A percentile compares a stretch with the other conserved stretches of the same genome.
These are phyloP conservation scores for Elsinoe ampelina DNA, from an alignment of 2,329 filamentous ascomycete genomes.

Conservation along the genomic window DNA sequence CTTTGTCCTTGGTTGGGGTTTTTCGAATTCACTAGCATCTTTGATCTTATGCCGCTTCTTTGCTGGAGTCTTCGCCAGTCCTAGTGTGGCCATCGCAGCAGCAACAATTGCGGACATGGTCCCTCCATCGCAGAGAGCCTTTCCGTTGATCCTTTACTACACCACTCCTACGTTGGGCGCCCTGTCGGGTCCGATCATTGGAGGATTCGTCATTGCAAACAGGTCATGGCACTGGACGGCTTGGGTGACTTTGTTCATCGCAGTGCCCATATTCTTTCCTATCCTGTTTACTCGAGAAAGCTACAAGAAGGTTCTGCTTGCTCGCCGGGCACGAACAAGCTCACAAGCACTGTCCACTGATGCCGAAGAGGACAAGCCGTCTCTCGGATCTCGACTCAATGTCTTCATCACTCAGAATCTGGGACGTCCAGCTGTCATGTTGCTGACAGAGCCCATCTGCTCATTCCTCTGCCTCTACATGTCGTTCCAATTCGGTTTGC, in stretches of 20 bases:
- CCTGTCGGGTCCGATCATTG: conserved; percentile 38
- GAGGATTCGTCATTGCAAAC: conserved; percentile 23
- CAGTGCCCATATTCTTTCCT: conserved; percentile 24
- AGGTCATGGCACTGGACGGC: conserved; percentile 30
- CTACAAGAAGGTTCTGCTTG: conserved; percentile 39
- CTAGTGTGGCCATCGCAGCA: conserved; percentile 44
- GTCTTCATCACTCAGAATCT: conserved; percentile 42
- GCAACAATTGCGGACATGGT: conserved; percentile 11
- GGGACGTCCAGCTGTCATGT: conserved; percentile 35
- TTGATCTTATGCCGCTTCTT: conserved; percentile 44
- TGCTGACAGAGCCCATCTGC: conserved; percentile 41
- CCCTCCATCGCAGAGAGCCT: conserved; percentile 1
- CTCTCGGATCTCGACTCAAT: conserved; percentile 42
- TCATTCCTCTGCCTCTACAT: conserved; percentile 47
- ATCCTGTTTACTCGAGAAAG: conserved; percentile 40
- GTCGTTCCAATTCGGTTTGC: conserved; percentile 21
- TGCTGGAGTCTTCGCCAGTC: conserved; percentile 44
- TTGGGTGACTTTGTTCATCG: conserved; percentile 26
- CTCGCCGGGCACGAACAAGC: conserved; percentile 17
- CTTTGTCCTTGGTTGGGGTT: conserved; percentile 32
- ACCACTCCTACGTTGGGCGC: conserved; percentile 42
- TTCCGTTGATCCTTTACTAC: conserved; percentile 11
- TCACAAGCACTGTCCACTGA: conserved; percentile 26
- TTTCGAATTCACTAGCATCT: conserved; percentile 31
- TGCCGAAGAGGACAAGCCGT: conserved; percentile 38